These are phyloP conservation scores for Aspergillus sparsus DNA, from an alignment of 495 filamentous ascomycete species.

Conservation along the genomic window DNA sequence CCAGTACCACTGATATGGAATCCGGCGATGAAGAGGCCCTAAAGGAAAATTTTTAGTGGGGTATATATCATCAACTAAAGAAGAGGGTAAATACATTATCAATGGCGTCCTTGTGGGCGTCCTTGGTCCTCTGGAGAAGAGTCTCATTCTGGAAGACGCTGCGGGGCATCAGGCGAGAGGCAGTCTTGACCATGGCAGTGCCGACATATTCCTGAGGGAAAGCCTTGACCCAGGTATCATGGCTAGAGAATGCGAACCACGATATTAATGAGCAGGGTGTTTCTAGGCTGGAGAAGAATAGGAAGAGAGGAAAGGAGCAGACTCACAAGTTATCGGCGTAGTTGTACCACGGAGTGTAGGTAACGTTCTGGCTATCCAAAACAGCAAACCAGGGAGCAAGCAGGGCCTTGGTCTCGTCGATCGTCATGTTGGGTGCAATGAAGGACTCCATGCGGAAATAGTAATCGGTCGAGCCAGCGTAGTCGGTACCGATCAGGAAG, in stretches of 20 bases:
- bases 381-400: constrained; percentile 49
- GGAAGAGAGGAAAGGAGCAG: background rate
- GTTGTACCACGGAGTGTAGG: constrained; percentile 47
- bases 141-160: constrained; percentile 41
- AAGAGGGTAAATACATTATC: constrained; percentile 6
- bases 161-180: constrained; percentile 55
- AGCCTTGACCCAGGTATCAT: constrained; percentile 46
- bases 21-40: constrained; percentile 35
- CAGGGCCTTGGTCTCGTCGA: constrained; percentile 43
- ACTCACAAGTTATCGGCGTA: constrained; percentile 47
- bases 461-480: constrained; percentile 18
- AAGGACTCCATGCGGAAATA: constrained; percentile 50
- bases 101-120: constrained; percentile 48
- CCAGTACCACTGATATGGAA: constrained; percentile 52
- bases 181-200: constrained; percentile 38
- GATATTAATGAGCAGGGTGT: background rate
- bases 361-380: constrained; percentile 35
- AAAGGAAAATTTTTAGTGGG: too few species aligned
- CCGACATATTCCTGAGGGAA: constrained; percentile 53
- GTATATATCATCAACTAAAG: background rate
- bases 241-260: constrained; percentile 12
- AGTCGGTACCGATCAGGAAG: constrained; percentile 17
- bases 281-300: background rate
- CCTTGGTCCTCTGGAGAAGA: constrained; percentile 43
- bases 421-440: constrained; percentile 53